phyloP scores from a whole-genome alignment of 805 yeast species.

The Ogataea populi-albae region DNA sequence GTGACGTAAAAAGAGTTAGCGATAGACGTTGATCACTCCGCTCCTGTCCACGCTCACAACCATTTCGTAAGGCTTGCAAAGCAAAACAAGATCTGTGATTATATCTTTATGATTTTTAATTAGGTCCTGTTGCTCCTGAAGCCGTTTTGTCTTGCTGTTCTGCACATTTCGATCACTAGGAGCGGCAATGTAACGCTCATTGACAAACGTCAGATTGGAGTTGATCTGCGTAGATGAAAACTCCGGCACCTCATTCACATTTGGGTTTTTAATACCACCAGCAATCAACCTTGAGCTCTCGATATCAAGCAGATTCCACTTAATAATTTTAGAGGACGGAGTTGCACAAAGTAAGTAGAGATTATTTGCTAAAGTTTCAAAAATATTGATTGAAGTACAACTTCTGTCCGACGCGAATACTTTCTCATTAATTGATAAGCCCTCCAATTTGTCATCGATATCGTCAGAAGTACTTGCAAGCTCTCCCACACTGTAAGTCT shows the following conservation, averaged over 20 bases:
- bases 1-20: too few relatives aligned
- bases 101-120: constrained; percentile 49
- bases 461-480: constrained; percentile 20
- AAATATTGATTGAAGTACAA: constrained; percentile 22
- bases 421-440: constrained; percentile 12
- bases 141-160: constrained; percentile 6
- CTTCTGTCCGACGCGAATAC: constrained; percentile 20
- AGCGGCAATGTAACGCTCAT: constrained; percentile 33
- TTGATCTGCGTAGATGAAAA: constrained; percentile 35
- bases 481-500: constrained; percentile 25
- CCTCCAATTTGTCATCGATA: constrained; percentile 22
- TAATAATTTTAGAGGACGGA: constrained; percentile 23
- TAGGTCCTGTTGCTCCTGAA: constrained; percentile 39
- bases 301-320: constrained; percentile 38
- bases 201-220: constrained; percentile 39
- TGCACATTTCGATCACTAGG: constrained; percentile 5
- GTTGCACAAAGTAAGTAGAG: constrained; percentile 19
- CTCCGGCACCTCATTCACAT: constrained; percentile 12
- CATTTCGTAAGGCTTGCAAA: constrained; percentile 54
- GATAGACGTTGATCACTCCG: constrained; percentile 63
- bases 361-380: constrained; percentile 8
- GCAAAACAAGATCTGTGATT: constrained; percentile 46
- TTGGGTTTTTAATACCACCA: constrained; percentile 12
- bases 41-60: constrained; percentile 63
- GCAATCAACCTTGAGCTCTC: constrained; percentile 34